A percentile compares a stretch with the other conserved stretches of the same genome.
These are phyloP conservation scores for Aureobasidium sp. DNA, from an alignment of 2,329 filamentous ascomycete genomes.

Conservation along the genomic window DNA sequence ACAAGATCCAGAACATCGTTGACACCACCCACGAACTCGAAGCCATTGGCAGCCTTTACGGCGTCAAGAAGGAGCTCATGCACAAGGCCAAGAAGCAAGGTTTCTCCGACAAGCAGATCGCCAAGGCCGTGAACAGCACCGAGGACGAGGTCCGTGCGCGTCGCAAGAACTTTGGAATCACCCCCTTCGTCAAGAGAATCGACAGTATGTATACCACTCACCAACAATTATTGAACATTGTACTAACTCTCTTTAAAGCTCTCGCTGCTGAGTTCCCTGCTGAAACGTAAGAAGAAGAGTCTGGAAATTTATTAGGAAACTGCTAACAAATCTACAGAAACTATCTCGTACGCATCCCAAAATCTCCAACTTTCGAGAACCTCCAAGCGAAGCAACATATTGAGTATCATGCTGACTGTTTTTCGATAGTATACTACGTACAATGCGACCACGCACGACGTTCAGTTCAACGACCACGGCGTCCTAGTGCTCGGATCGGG, in stretches of 20 bases:
- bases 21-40: conserved; percentile 81
- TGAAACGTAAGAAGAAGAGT: too few relatives aligned
- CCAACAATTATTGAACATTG: neutral
- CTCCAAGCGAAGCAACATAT: neutral
- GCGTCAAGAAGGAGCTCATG: conserved; percentile 79
- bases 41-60: conserved; percentile 70
- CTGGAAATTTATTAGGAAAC: too few relatives aligned
- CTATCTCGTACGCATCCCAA: neutral
- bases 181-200: conserved; percentile 96
- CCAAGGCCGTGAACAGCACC: conserved; percentile 69
- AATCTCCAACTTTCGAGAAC: neutral
- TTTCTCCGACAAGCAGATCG: conserved; percentile 95
- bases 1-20: conserved; percentile 97
- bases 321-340: neutral
- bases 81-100: conserved; percentile 93
- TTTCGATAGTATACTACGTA: conserved; percentile 61
- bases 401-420: neutral
- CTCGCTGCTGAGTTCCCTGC: conserved; percentile 93
- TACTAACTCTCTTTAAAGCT: neutral
- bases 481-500: conserved; percentile 84
- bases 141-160: conserved; percentile 85
- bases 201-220: conserved; percentile 50
- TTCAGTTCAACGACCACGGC: conserved; percentile 87
- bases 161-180: conserved; percentile 78
- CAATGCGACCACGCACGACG: conserved; percentile 88